Evolutionary conservation across 306 rosid species (phyloP).

Genomic region (Glycine tomentella): DNA sequence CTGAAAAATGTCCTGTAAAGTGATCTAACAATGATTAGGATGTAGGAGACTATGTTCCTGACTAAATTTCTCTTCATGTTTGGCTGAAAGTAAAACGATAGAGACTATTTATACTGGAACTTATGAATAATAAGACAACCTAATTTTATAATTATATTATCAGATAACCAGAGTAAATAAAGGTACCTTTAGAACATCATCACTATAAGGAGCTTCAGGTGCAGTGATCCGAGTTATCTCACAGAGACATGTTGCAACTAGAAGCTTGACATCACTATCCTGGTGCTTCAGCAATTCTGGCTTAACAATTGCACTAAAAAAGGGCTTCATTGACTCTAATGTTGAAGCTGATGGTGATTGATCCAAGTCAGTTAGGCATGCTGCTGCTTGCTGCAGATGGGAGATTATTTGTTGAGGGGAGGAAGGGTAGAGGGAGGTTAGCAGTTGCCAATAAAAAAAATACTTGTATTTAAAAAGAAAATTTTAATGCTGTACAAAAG

Average conservation of each 20-base stretch:
- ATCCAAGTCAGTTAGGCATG: constrained; percentile 82
- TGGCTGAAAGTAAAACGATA: constrained; percentile 32
- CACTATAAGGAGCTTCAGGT: constrained; percentile 96
- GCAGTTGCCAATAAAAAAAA: constrained; percentile 39
- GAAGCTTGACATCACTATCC: constrained; percentile 85
- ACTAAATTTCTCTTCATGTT: constrained; percentile 23
- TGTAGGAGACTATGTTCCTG: constrained; percentile 32
- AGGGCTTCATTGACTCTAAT: constrained; percentile 85
- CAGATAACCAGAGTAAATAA: constrained; percentile 43
- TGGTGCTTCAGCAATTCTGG: constrained; percentile 93
- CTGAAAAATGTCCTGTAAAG: constrained; percentile 87
- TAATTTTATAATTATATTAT: constrained; percentile 34
- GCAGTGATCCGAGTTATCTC: constrained; percentile 99
- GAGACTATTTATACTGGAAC: background rate
- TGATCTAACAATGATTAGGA: constrained; percentile 49
- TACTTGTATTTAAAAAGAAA: constrained; percentile 34
- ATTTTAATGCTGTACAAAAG: background rate
- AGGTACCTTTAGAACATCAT: constrained; percentile 87
- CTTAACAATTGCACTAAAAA: constrained; percentile 77
- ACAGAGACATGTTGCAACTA: constrained; percentile 89
- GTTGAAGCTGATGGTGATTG: constrained; percentile 84
- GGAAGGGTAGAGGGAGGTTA: background rate
- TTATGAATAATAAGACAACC: constrained; percentile 22
- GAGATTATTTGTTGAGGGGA: constrained; percentile 37
- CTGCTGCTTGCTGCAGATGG: constrained; percentile 82